phyloP scores from a whole-genome alignment of 2,329 filamentous ascomycete species.

The Chaetomium globosum region DNA sequence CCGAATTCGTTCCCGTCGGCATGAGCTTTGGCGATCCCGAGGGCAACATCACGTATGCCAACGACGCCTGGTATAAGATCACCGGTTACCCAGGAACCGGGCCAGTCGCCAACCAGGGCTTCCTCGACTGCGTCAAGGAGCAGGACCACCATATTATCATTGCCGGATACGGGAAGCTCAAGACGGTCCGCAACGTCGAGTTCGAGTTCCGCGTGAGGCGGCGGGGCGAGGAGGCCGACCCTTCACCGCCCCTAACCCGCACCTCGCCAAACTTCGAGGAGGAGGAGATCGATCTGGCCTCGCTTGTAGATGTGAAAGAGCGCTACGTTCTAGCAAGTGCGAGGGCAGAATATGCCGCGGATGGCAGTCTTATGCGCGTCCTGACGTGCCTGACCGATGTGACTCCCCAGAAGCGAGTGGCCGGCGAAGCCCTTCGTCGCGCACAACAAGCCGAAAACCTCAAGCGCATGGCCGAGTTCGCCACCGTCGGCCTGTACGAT shows the following conservation, averaged over 20 bases:
- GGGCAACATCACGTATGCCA: conserved; percentile 70
- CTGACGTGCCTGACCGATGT: conserved; percentile 57
- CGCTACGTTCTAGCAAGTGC: conserved; percentile 53
- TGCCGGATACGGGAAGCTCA: conserved; percentile 48
- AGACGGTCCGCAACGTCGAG: conserved; percentile 45
- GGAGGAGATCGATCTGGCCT: conserved; percentile 41
- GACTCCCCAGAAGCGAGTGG: conserved; percentile 52
- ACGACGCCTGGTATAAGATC: conserved; percentile 65
- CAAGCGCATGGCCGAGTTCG: conserved; percentile 57
- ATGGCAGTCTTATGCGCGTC: conserved; percentile 50
- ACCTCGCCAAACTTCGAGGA: conserved; percentile 46
- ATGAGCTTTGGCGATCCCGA: conserved; percentile 70
- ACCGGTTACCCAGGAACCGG: conserved; percentile 48
- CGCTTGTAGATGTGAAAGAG: conserved; percentile 42
- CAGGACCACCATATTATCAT: conserved; percentile 50
- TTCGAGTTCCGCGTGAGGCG: conserved; percentile 53
- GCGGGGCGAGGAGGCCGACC: conserved; percentile 27
- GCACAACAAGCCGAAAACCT: conserved; percentile 57
- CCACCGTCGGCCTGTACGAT: conserved; percentile 59
- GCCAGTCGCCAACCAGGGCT: conserved; percentile 38
- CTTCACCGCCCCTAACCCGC: conserved; percentile 38
- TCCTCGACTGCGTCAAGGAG: conserved; percentile 51
- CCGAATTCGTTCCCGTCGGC: conserved; percentile 73
- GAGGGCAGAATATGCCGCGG: conserved; percentile 49
- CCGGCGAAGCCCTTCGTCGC: conserved; percentile 52